These are phyloP conservation scores for Ascosphaera apis DNA, from an alignment of 2,329 filamentous ascomycete species.

Conservation along the genomic window DNA sequence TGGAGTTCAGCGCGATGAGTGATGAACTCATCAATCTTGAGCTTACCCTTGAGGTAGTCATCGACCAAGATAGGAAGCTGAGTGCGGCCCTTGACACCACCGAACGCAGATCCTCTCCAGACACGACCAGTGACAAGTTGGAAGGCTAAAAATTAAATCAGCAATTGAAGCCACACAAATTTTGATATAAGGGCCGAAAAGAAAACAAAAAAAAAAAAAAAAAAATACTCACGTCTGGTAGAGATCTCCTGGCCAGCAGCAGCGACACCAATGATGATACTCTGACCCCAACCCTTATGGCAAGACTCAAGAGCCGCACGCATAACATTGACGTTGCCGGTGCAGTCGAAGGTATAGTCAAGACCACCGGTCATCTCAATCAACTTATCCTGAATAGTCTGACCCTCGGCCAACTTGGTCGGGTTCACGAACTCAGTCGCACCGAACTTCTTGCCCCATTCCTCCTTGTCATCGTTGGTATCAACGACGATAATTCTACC, in stretches of 20 bases:
- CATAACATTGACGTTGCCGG: conserved; percentile 92
- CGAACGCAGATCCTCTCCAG: conserved; percentile 96
- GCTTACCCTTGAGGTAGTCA: conserved; percentile 69
- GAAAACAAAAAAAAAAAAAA: not conserved
- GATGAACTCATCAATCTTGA: conserved; percentile 99
- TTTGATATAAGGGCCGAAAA: conserved; percentile 3
- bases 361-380: conserved; percentile 95
- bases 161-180: not conserved
- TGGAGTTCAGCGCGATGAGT: conserved; percentile 70
- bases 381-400: conserved; percentile 76
- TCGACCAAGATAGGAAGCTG: conserved; percentile 71
- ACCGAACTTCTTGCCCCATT: conserved; percentile 82
- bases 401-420: conserved; percentile 42
- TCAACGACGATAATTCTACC: conserved; percentile 40
- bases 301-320: conserved; percentile 85
- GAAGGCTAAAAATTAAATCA: conserved; percentile 41
- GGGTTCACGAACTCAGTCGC: conserved; percentile 96
- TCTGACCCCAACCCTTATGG: conserved; percentile 98
- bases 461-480: conserved; percentile 75
- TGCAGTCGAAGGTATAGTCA: conserved; percentile 99
- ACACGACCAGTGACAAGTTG: conserved; percentile 93
- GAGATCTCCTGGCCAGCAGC: conserved; percentile 89
- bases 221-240: conserved; percentile 52
- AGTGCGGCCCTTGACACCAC: conserved; percentile 89
- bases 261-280: conserved; percentile 91